Evolutionary conservation across 805 yeast genomes (phyloP).

Genomic region (Lachancea sp.): DNA sequence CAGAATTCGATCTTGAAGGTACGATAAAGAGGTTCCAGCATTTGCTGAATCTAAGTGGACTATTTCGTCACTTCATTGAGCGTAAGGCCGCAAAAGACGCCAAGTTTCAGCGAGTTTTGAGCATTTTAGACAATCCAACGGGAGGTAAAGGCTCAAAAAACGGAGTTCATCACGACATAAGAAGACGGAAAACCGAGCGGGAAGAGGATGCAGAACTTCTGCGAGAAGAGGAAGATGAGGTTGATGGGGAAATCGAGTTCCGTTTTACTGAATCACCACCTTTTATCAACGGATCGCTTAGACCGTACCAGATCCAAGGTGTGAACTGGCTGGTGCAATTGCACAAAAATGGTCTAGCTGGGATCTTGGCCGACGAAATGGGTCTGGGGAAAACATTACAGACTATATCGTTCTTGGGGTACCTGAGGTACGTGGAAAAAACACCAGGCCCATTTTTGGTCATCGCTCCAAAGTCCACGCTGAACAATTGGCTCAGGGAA

Average conservation of each 20-base stretch:
- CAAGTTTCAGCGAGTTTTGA: slow-evolving; percentile 46
- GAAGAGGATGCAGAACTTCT: slow-evolving; percentile 75
- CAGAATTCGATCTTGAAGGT: slow-evolving; percentile 45
- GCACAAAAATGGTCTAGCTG: slow-evolving; percentile 65
- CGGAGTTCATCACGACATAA: slow-evolving; percentile 32
- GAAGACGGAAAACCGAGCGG: slow-evolving; percentile 65
- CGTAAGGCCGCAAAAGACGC: slow-evolving; percentile 59
- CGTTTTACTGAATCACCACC: slow-evolving; percentile 80
- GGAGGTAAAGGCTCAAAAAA: slow-evolving; percentile 13
- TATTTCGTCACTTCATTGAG: slow-evolving; percentile 64
- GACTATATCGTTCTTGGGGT: slow-evolving; percentile 89
- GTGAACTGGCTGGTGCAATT: slow-evolving; percentile 70
- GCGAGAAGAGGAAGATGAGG: slow-evolving; percentile 39
- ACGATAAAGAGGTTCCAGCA: slow-evolving; percentile 65
- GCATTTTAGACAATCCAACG: slow-evolving; percentile 28
- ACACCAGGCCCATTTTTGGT: slow-evolving; percentile 86
- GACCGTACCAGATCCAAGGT: slow-evolving; percentile 77
- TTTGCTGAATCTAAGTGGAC: slow-evolving; percentile 54
- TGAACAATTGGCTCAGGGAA: slow-evolving; percentile 96
- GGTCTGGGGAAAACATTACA: slow-evolving; percentile 89
- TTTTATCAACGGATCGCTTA: slow-evolving; percentile 54
- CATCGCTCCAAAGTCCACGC: slow-evolving; percentile 92
- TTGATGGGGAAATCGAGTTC: slow-evolving; percentile 22
- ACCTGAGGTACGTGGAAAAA: slow-evolving; percentile 71
- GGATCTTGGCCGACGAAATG: slow-evolving; percentile 98